Evolutionary conservation across 2,329 filamentous ascomycete species (phyloP).

Genomic region (Penicillium sumatraense): DNA sequence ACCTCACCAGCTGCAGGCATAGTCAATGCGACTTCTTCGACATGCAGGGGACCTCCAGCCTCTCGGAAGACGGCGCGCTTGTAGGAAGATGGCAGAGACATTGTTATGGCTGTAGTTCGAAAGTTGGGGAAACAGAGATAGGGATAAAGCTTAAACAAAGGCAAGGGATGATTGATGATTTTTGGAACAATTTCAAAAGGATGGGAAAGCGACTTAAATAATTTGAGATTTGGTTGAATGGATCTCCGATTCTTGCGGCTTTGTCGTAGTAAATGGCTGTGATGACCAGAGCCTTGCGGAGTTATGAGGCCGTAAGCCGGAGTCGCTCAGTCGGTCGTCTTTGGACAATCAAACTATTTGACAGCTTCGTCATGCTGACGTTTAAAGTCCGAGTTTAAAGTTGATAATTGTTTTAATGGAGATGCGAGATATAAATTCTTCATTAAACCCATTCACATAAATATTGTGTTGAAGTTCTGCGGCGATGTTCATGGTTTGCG

Average conservation of each 20-base stretch:
- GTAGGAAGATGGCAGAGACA: conserved; percentile 65
- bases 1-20: conserved; percentile 62
- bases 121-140: neutral
- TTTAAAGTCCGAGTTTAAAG: neutral
- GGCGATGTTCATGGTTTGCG: too few relatives aligned
- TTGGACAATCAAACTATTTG: neutral
- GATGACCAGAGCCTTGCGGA: neutral
- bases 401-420: too few relatives aligned
- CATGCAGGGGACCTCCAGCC: conserved; percentile 55
- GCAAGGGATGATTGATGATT: neutral
- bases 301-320: neutral
- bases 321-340: neutral
- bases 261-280: neutral
- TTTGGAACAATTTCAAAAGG: neutral
- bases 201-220: neutral
- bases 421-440: too few relatives aligned
- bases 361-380: neutral
- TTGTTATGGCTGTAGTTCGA: conserved; percentile 2
- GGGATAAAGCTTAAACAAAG: neutral
- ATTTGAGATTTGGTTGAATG: too few relatives aligned
- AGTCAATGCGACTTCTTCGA: conserved; percentile 65
- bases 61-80: conserved; percentile 67
- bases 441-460: too few relatives aligned
- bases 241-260: too few relatives aligned
- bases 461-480: too few relatives aligned